Conservation (phyloP, 225 moss, liverwort and hornwort species). For the Marchantia polymorpha region DNA sequence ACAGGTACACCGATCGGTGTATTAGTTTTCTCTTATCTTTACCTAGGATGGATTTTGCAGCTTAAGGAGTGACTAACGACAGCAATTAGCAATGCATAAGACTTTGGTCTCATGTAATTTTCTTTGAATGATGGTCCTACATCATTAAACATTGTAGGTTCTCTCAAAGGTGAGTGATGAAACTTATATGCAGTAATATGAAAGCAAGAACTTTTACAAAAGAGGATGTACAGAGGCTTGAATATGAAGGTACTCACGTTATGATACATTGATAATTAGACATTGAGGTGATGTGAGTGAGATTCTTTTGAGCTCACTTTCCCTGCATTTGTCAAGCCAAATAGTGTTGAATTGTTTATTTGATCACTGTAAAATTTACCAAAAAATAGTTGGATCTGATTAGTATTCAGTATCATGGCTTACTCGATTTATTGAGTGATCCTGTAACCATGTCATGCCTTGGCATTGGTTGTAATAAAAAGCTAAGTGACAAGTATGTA, state of each 20-base stretch:
- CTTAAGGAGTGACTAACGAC: slow-evolving; percentile 42
- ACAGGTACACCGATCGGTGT: too few relatives aligned
- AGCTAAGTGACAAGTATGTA: slow-evolving; percentile 10
- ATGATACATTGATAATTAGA: slow-evolving; percentile 8
- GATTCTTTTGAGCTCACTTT: not conserved
- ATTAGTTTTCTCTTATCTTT: too few relatives aligned
- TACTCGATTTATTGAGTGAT: slow-evolving; percentile 3
- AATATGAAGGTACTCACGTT: slow-evolving; percentile 1
- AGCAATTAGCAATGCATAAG: slow-evolving; percentile 43
- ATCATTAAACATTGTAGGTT: slow-evolving; percentile 9
- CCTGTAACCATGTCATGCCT: slow-evolving; percentile 7
- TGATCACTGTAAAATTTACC: not conserved
- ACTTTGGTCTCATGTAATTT: slow-evolving; percentile 38
- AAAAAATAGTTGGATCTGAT: slow-evolving; percentile 14
- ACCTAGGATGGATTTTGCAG: slow-evolving; percentile 24
- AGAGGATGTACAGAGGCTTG: slow-evolving; percentile 21
- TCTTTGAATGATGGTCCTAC: not conserved
- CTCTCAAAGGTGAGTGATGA: slow-evolving; percentile 10
- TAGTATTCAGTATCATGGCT: slow-evolving; percentile 8
- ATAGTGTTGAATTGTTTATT: slow-evolving; percentile 3
- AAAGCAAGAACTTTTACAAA: slow-evolving; percentile 8
- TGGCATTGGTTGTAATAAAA: slow-evolving; percentile 21
- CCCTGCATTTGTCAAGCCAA: slow-evolving; percentile 11
- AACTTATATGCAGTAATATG: not conserved
- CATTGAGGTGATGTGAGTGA: not conserved